These are phyloP conservation scores for Lagenaria siceraria DNA, from an alignment of 306 rosid species.

Conservation along the genomic window DNA sequence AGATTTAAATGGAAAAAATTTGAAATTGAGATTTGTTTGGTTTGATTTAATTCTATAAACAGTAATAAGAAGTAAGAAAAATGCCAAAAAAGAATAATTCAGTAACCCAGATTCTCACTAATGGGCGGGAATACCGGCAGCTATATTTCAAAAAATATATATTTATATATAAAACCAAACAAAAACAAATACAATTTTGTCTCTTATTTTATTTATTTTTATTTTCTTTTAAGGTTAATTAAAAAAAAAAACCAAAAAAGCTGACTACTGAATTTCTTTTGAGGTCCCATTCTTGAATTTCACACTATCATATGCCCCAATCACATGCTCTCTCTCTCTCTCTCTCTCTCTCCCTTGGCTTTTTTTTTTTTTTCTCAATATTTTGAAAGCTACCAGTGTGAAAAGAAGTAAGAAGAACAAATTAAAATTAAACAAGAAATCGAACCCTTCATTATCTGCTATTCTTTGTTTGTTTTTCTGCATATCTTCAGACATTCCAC, in stretches of 20 bases:
- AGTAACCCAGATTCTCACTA: background rate
- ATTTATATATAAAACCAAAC: background rate
- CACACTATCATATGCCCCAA: slow-evolving; percentile 26
- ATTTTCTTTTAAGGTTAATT: background rate
- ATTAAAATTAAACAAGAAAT: slow-evolving; percentile 20
- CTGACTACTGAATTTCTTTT: slow-evolving; percentile 20
- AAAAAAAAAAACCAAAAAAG: slow-evolving; percentile 10
- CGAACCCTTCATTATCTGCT: slow-evolving; percentile 20
- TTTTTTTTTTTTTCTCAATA: background rate
- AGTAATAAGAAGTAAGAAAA: too few species aligned
- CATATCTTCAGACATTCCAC: slow-evolving; percentile 27
- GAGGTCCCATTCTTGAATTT: slow-evolving; percentile 38
- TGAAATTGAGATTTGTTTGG: too few species aligned
- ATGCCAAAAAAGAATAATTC: too few species aligned
- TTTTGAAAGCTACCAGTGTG: slow-evolving; percentile 13
- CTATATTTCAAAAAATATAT: slow-evolving; percentile 22
- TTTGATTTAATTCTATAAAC: too few species aligned
- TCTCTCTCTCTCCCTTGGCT: background rate
- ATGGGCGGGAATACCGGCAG: slow-evolving; percentile 46
- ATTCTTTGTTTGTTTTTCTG: slow-evolving; percentile 13
- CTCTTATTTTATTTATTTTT: background rate
- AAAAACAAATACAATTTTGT: background rate
- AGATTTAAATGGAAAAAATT: too few species aligned
- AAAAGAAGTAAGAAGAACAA: slow-evolving; percentile 18
- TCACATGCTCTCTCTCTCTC: slow-evolving; percentile 36